Conservation (phyloP, 768 basidiomycete species). For the Cystofilobasidium capitatum region DNA sequence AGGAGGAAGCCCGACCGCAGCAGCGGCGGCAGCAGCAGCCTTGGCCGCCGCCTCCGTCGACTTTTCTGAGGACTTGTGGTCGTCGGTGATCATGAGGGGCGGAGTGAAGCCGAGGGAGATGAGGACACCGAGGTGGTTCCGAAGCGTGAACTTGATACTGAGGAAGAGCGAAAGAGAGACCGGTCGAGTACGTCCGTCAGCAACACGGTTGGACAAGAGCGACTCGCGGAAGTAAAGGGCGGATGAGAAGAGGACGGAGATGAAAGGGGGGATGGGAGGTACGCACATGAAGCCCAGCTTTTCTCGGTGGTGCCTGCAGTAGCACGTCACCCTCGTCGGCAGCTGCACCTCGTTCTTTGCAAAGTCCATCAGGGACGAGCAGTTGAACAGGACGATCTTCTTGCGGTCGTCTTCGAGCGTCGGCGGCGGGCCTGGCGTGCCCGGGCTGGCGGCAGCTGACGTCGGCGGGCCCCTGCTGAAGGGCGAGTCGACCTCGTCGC, state of each 20-base stretch:
- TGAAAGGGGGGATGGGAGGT: not conserved
- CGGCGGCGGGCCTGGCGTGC: not conserved
- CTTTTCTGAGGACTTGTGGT: conserved; percentile 66
- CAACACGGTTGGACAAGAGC: not conserved
- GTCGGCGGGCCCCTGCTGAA: conserved; percentile 50
- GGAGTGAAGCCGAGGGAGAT: conserved; percentile 72
- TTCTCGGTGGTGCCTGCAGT: conserved; percentile 96
- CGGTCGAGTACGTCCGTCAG: not conserved
- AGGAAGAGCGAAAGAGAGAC: not conserved
- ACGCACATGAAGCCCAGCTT: conserved; percentile 67
- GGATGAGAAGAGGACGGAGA: not conserved
- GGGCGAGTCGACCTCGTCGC: conserved; percentile 28
- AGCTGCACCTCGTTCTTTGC: conserved; percentile 73
- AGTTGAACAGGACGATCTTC: conserved; percentile 88
- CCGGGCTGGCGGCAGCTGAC: conserved; percentile 50
- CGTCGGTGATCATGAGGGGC: conserved; percentile 98
- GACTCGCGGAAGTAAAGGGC: not conserved
- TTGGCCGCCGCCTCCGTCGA: conserved; percentile 7
- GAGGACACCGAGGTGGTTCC: conserved; percentile 64
- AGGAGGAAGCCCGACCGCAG: conserved; percentile 2
- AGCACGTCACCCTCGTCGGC: conserved; percentile 94
- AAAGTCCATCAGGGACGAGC: conserved; percentile 79
- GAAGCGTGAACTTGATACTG: conserved; percentile 75
- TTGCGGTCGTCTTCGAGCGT: conserved; percentile 37
- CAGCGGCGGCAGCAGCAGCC: conserved; percentile 5